Conservation (phyloP, 805 yeast species). For the Kodamaea hsintzibuensis region DNA sequence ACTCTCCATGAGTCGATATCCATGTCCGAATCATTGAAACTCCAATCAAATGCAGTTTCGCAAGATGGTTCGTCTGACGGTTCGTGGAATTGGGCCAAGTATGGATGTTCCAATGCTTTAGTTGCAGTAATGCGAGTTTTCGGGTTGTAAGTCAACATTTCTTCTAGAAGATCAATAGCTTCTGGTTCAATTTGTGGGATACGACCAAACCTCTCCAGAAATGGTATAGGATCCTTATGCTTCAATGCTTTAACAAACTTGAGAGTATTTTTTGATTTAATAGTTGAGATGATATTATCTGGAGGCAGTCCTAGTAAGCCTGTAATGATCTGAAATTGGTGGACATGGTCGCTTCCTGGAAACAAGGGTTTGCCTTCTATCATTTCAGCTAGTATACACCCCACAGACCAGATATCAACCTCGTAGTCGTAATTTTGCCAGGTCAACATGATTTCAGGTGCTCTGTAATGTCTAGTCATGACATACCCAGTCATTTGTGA, state of each 20-base stretch:
- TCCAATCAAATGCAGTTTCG: constrained; percentile 93
- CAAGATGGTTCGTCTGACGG: constrained; percentile 97
- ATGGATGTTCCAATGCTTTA: constrained; percentile 85
- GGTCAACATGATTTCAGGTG: constrained; percentile 97
- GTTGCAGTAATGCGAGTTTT: constrained; percentile 91
- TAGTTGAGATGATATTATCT: constrained; percentile 91
- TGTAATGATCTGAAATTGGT: constrained; percentile 95
- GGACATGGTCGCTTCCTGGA: constrained; percentile 98
- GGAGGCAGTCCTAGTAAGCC: constrained; percentile 97
- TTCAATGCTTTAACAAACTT: constrained; percentile 94
- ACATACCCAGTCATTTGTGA: constrained; percentile 99
- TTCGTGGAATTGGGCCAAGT: constrained; percentile 93
- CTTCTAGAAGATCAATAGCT: constrained; percentile 83
- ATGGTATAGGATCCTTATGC: constrained; percentile 86
- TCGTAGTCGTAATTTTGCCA: constrained; percentile 98
- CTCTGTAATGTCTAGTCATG: constrained; percentile 92
- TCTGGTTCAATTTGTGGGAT: constrained; percentile 67
- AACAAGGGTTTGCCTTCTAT: constrained; percentile 94
- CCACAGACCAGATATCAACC: constrained; percentile 98
- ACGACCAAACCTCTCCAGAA: constrained; percentile 74
- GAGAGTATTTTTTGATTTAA: constrained; percentile 92
- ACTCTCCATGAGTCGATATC: constrained; percentile 99
- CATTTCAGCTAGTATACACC: constrained; percentile 97
- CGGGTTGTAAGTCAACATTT: constrained; percentile 94
- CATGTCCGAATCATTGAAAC: constrained; percentile 94